Evolutionary conservation across 495 filamentous ascomycete species (phyloP), one percentile per base, ranked within the genome.

Genomic region (Chaetomium fimeti): DNA sequence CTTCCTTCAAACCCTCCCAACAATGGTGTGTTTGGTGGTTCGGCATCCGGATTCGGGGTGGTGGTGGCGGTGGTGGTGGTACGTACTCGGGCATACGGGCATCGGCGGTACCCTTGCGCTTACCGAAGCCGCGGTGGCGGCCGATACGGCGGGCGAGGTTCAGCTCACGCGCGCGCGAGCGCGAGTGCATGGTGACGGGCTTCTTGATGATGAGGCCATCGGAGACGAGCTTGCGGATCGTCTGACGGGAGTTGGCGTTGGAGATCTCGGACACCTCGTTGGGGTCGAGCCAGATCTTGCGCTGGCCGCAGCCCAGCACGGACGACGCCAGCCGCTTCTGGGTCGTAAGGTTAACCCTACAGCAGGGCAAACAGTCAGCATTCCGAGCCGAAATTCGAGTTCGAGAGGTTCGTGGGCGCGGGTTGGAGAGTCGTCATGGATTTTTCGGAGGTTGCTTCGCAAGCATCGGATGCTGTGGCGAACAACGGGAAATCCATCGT

Each of bases 131-230:
- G 72, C 93, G 88, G 85, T 99, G 94, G 84, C 94, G 87, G 72
- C 94, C 94, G 76, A 92, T 90, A 69, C 93, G 84, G 80, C 92
- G 87, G 77, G 94, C 91, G 65, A 88, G 89, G 77, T 87, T 91
- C 77, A 98, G 84, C 77, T 91, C 91, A 72, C 94, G 90, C 76
- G 94, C 93, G 72, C 95, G 89, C 67, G 90, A 87, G 79, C 95
- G 91, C 69, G 95, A 98, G 89, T 99, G 94, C 92, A 98, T 96
- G 75, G 92, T 96, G 73, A 96, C 92, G 74, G 94, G 94, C 86
- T 99, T 99, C 84, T 90, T 90, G 88, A 99, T 99, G 88, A 99
- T 98, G 77, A 99, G 89, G 82, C 94, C 95, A 93, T 99, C 94
- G 83, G 88, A 84, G 81, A 97, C 91, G 83, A 99, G 92, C 88